Evolutionary conservation across 2,329 filamentous ascomycete species (phyloP), one percentile per base, ranked within the genome.

Genomic region (Penicillium griseofulvum): DNA sequence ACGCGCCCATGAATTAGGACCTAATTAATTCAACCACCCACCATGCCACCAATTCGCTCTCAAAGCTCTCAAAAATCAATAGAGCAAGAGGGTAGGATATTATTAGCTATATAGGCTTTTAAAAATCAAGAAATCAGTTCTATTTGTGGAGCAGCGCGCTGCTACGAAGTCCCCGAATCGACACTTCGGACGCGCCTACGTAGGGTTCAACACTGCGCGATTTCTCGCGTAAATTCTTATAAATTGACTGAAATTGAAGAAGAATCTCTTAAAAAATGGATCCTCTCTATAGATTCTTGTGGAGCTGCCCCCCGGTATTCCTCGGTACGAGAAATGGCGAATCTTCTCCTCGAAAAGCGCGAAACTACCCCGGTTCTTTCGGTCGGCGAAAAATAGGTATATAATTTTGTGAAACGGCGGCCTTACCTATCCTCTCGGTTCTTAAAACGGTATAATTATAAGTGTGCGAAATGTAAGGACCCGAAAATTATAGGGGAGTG

Each of bases 21-120:
- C 4, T 29, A 11, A 2, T 29, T 17, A 17, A 10, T 38, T 38
- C 17, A 19, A 38, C 17, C 36, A 38, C 17, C 36, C 10, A 19
- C 36, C 11, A 38, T 39, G 12, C 37, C 19, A 39, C 37, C 12
- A 39, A 22, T 39, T 5, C 37, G 37, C 7, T 5, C 37, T 1
- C 12, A 0, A 9, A 1, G 0, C 12, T 22, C 37, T 39, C 8
- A 1, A 3, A 9, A 39, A 14, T 22, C 0, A 22, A 2, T 0
- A 16, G 37, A 39, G 19, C 1, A 16, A 22, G 37, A 39, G 37
- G 37, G 37, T 14, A 22, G 19, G 6, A 8, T 39, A 0, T 39
- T 22, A 39, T 2, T 22, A 39, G 37, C 37, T 39, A 22, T 39
- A 1, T 1, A 39, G 37, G 37, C 17, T 39, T 9, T 39, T 39